A percentile compares a stretch with the other conserved stretches of the same genome.
Evolutionary conservation across 140 eudicot species (phyloP).

Genomic region (Cichorium intybus): DNA sequence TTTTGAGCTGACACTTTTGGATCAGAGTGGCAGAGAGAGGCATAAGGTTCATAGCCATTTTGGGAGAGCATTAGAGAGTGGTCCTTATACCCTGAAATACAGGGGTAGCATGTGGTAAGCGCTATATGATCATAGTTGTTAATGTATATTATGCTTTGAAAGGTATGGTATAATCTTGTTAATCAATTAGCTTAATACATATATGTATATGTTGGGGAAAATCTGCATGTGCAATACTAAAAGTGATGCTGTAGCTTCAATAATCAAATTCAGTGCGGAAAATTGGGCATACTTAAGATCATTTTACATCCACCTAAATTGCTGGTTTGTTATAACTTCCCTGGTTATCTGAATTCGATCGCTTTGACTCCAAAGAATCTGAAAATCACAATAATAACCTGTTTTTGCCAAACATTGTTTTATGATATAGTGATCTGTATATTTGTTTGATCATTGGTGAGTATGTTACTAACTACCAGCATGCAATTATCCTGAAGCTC

Average conservation of each 20-base stretch:
- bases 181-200: not conserved
- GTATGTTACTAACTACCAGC: too few relatives aligned
- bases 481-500: not conserved
- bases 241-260: not conserved
- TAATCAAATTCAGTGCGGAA: not conserved
- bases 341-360: not conserved
- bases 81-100: slow-evolving; percentile 79
- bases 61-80: slow-evolving; percentile 80
- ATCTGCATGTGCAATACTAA: not conserved
- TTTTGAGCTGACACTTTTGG: slow-evolving; percentile 74
- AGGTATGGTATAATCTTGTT: not conserved
- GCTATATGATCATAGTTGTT: not conserved
- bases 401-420: not conserved
- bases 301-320: not conserved
- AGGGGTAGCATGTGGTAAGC: slow-evolving; percentile 91
- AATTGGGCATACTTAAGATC: not conserved
- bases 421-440: not conserved
- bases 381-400: not conserved
- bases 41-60: slow-evolving; percentile 91
- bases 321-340: not conserved
- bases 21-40: slow-evolving; percentile 82
- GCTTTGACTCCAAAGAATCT: not conserved
- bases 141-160: not conserved
- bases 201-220: not conserved
- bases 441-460: too few relatives aligned